Evolutionary conservation across 176 grass and related monocot genomes (phyloP), one percentile per base, ranked within the genome.

Genomic region (Poa annua): DNA sequence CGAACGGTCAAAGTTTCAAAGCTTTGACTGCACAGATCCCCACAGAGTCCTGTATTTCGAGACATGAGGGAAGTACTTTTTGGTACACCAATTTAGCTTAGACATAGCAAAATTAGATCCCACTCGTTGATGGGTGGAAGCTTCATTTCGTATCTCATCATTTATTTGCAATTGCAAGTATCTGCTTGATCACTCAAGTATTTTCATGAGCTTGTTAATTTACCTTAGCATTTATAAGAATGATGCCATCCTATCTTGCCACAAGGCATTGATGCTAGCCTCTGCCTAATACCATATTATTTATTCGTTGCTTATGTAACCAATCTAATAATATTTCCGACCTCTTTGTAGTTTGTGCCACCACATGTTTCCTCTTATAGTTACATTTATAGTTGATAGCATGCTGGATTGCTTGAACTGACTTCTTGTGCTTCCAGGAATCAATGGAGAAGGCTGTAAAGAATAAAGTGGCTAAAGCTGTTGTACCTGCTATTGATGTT

Each of bases 401-500:
- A 64, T 85, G 64, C 29, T 82, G 66, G 29, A 29, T 24, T 82
- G 21, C 24, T 81, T 45, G 77, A 77, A n/a, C 26, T 4, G 49
- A 38, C 0, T 73, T 50, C 13, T 51, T 82, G 32, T 94, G 67
- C 65, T 41, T 12, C 64, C 81, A 99, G 97, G 97, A 99, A 92
- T 88, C 93, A 29, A 99, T 99, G 97, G 97, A 99, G 83, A 99
- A 99, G 75, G 97, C 93, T 53, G 79, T 99, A 79, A 99, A 99
- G 84, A 92, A 91, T 69, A 99, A 99, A 94, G 97, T 99, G 75
- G 93, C 97, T 68, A 99, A 99, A 90, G 97, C 97, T 73, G 97
- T 99, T 87, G 97, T 99, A 32, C 97, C 97, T 70, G 97, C 97
- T 77, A 99, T 99, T 84, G 97, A 99, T 88, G 93, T 99, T 64